A percentile compares a stretch with the other conserved stretches of the same genome.
These are phyloP conservation scores for Pleurotus eryngii DNA, from an alignment of 768 basidiomycete genomes.

Conservation along the genomic window DNA sequence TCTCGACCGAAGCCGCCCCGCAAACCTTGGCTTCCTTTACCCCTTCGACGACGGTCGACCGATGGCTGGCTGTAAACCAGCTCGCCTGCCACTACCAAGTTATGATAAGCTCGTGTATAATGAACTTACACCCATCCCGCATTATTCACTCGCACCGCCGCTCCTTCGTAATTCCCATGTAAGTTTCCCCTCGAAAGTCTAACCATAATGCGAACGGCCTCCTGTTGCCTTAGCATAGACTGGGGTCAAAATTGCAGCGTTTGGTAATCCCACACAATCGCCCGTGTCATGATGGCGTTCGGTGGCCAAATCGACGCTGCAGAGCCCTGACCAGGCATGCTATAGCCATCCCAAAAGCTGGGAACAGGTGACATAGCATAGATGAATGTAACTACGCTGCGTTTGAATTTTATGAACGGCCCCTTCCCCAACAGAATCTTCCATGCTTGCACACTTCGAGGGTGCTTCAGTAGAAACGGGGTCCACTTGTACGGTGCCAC, in stretches of 20 bases:
- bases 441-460: neutral
- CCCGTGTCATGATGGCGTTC: no score
- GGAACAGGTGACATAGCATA: neutral
- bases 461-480: conserved; percentile 3
- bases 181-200: no score
- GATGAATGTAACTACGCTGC: neutral
- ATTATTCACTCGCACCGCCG: no score
- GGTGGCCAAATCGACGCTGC: no score
- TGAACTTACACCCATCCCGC: neutral
- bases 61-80: conserved; percentile 26
- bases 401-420: neutral
- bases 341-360: no score
- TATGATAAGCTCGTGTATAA: neutral
- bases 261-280: no score
- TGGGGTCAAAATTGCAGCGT: no score
- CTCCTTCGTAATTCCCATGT: no score
- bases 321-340: no score
- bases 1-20: conserved; percentile 16
- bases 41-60: conserved; percentile 36
- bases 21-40: conserved; percentile 45
- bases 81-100: neutral
- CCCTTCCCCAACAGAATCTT: neutral
- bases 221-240: no score
- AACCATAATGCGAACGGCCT: no score
- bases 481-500: conserved; percentile 8